Percentiles rank a stretch among this genome's conserved stretches.
These are phyloP conservation scores for Ustilago sp. DNA, from an alignment of 1,284 basidiomycete species.

Conservation along the genomic window DNA sequence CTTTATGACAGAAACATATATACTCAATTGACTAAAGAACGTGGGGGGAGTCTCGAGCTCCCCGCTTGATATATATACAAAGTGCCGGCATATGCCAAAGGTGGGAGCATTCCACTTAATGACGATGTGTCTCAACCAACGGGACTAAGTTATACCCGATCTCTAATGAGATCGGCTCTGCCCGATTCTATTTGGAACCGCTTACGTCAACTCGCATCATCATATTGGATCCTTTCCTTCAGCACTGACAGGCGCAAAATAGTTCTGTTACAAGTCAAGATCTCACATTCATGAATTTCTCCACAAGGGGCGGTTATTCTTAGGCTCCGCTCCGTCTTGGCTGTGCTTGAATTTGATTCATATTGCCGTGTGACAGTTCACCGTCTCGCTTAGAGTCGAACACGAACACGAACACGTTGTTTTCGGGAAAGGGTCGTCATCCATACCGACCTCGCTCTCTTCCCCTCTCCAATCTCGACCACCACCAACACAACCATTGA, in stretches of 20 bases:
- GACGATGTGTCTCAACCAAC: too few species aligned
- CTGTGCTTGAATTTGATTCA: constrained; percentile 5
- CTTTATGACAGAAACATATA: too few species aligned
- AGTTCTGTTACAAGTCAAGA: not conserved
- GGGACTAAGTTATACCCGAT: too few species aligned
- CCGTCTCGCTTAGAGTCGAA: not conserved
- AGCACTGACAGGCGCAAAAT: not conserved
- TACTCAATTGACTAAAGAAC: too few species aligned
- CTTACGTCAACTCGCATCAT: not conserved
- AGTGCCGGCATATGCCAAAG: too few species aligned
- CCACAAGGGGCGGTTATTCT: not conserved
- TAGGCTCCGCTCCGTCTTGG: not conserved
- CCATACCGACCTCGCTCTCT: not conserved
- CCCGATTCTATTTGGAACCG: too few species aligned
- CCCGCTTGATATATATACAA: too few species aligned
- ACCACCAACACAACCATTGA: not conserved
- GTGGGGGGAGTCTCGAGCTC: too few species aligned
- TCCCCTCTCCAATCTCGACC: not conserved
- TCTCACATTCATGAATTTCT: not conserved
- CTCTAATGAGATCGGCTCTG: too few species aligned
- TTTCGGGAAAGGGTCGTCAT: not conserved
- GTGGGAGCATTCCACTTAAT: too few species aligned
- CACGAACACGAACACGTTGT: not conserved
- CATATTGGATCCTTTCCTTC: too few species aligned
- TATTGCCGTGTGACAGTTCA: not conserved